Percentiles rank a stretch among this genome's conserved stretches.
Evolutionary conservation across 345 rosid genomes (phyloP).

Genomic region (Excoecaria cochinchinensis): DNA sequence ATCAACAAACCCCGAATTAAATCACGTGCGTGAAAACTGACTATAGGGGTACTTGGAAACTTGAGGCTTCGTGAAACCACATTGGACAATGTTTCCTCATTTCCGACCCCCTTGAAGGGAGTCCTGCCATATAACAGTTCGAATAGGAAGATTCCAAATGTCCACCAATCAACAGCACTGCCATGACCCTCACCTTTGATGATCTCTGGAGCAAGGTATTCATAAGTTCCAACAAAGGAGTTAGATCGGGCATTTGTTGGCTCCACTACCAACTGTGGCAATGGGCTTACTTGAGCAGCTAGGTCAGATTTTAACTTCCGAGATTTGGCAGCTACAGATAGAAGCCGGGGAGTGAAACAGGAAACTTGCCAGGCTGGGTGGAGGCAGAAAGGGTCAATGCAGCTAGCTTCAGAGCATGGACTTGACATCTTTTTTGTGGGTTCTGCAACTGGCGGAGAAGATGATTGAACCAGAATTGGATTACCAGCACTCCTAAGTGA

Average conservation of each 20-base stretch:
- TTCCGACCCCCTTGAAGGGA: conserved; percentile 66
- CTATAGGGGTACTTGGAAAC: conserved; percentile 55
- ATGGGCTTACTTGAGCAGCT: conserved; percentile 54
- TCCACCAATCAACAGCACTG: conserved; percentile 86
- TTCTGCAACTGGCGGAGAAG: conserved; percentile 38
- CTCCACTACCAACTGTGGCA: conserved; percentile 77
- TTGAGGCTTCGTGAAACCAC: conserved; percentile 60
- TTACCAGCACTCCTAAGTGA: conserved; percentile 60
- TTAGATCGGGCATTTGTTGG: conserved; percentile 76
- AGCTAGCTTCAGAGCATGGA: conserved; percentile 67
- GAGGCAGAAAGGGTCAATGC: conserved; percentile 78
- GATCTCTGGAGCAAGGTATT: conserved; percentile 80
- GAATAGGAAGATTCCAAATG: conserved; percentile 67
- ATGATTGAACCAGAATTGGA: conserved; percentile 45
- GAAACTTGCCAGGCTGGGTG: conserved; percentile 75
- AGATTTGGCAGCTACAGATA: conserved; percentile 53
- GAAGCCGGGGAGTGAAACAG: conserved; percentile 74
- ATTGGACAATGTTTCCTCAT: conserved; percentile 66
- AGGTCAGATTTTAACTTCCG: conserved; percentile 60
- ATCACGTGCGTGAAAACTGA: conserved; percentile 65
- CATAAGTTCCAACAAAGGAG: conserved; percentile 80
- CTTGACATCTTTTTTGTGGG: conserved; percentile 53
- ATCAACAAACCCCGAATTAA: conserved; percentile 62
- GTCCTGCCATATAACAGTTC: conserved; percentile 71
- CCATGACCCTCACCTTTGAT: conserved; percentile 83